phyloP scores from a whole-genome alignment of 306 rosid species.

The Lagenaria siceraria region DNA sequence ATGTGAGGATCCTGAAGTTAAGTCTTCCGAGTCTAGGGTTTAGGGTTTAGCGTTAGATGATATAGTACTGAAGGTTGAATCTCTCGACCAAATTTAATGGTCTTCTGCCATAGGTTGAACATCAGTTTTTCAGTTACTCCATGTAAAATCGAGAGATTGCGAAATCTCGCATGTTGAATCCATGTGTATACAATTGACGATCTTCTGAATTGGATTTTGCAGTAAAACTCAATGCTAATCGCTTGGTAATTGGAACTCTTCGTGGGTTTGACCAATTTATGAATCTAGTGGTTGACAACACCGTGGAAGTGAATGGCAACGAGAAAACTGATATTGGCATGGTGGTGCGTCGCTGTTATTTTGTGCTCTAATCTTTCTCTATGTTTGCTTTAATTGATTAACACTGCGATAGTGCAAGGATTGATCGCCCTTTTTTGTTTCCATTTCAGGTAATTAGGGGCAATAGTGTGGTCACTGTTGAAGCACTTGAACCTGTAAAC shows the following conservation, averaged over 20 bases:
- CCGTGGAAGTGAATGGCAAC: constrained; percentile 80
- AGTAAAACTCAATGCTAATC: constrained; percentile 88
- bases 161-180: neutral
- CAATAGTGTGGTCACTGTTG: constrained; percentile 94
- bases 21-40: neutral
- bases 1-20: neutral
- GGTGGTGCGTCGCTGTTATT: constrained; percentile 71
- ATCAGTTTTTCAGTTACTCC: too few relatives aligned
- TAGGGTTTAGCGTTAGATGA: neutral
- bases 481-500: constrained; percentile 94
- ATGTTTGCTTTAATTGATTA: neutral
- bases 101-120: too few relatives aligned
- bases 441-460: constrained; percentile 83
- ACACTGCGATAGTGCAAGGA: too few relatives aligned
- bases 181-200: neutral
- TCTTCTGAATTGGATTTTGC: constrained; percentile 11
- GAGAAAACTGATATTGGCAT: constrained; percentile 81
- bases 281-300: constrained; percentile 92
- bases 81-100: too few relatives aligned
- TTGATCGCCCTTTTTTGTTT: neutral
- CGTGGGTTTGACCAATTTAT: constrained; percentile 95
- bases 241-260: constrained; percentile 87
- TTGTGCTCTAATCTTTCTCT: neutral
- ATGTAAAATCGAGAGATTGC: too few relatives aligned
- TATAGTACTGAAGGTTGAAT: neutral